Base-by-base conservation (phyloP, 306 rosid species). In the Lablab purpureus region DNA sequence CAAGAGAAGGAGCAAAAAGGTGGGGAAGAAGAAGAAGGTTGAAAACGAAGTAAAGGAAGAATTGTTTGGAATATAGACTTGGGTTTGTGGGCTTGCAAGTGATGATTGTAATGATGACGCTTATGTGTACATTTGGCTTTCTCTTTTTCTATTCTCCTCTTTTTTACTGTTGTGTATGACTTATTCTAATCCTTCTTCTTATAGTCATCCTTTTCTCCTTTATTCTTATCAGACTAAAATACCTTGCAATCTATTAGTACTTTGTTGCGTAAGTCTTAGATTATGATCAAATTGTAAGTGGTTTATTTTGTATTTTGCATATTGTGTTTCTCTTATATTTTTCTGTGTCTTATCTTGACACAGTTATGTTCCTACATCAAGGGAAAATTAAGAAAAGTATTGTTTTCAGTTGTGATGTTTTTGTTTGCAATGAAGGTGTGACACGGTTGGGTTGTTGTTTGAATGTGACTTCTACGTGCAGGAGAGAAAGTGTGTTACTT, bases 31-130 rank as follows among this genome's bases (percentile, higher is more conserved):
- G 82, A 77, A 79, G 82, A 78, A 81, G 81, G 88, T 84, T 85
- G 88, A 85, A 74, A 87, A 80, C 67, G 68, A 90, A 84, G 91
- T 70, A 71, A 51, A 76, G 84, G 83, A 78, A 67, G 85, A 85
- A 52, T 73, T 75, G 60, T 80, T 88, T 87, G 90, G 90, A 89
- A 82, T 86, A 71, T 87, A 77, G 84, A 74, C 67, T 83, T n/a
- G 6, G 82, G 84, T 80, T 73, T 80, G 85, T 87, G 88, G 90
- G 86, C 80, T 86, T 67, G 75, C 85, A 2, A 84, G 89, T 87
- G 84, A 94, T 94, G 86, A 89, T 83, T 85, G 96, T 87, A 89
- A 92, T 92, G 84, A 94, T 92, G 89, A 83, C 49, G 71, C 79
- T 90, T 89, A 89, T 87, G 90, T 88, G 88, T 75, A 55, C 76